Percentiles rank a stretch among this genome's conserved stretches.
Conservation (phyloP, 1,284 basidiomycete species). For the Ganoderma lucidum region DNA sequence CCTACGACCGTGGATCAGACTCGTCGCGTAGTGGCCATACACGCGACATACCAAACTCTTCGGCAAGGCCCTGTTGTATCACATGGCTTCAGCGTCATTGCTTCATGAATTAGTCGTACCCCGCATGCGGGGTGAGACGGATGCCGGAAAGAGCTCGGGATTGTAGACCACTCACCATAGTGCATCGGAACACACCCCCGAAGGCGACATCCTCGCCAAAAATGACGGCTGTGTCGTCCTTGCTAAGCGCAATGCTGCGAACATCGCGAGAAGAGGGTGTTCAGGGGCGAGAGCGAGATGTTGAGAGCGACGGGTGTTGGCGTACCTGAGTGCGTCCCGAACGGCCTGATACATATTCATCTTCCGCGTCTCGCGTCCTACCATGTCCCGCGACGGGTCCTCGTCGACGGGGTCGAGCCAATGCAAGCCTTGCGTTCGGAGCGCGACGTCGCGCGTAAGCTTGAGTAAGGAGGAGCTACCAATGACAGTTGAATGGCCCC, state of each 20-base stretch:
- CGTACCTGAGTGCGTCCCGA: slow-evolving; percentile 86
- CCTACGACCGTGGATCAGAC: slow-evolving; percentile 52
- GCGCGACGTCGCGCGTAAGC: slow-evolving; percentile 69
- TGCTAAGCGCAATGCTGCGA: slow-evolving; percentile 79
- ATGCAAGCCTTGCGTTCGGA: slow-evolving; percentile 74
- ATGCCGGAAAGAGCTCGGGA: not conserved
- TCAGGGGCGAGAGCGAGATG: slow-evolving; percentile 18
- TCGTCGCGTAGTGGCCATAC: not conserved
- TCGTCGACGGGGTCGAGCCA: slow-evolving; percentile 72
- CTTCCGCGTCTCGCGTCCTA: slow-evolving; percentile 87
- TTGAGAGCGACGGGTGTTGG: not conserved
- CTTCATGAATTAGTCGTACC: slow-evolving; percentile 5
- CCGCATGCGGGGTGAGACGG: slow-evolving; percentile 12
- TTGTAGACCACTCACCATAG: slow-evolving; percentile 61
- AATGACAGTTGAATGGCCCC: slow-evolving; percentile 75
- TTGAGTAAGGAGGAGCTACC: slow-evolving; percentile 70
- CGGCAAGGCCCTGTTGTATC: slow-evolving; percentile 77
- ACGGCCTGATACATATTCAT: slow-evolving; percentile 93
- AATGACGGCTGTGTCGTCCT: slow-evolving; percentile 87
- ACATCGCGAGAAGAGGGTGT: slow-evolving; percentile 7
- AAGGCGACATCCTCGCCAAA: slow-evolving; percentile 97
- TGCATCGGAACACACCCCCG: slow-evolving; percentile 92
- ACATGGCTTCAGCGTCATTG: not conserved
- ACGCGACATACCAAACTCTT: slow-evolving; percentile 80
- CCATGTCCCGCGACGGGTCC: slow-evolving; percentile 52